These are phyloP conservation scores for Abelmoschus esculentus DNA, from an alignment of 345 rosid genomes.

Conservation along the genomic window DNA sequence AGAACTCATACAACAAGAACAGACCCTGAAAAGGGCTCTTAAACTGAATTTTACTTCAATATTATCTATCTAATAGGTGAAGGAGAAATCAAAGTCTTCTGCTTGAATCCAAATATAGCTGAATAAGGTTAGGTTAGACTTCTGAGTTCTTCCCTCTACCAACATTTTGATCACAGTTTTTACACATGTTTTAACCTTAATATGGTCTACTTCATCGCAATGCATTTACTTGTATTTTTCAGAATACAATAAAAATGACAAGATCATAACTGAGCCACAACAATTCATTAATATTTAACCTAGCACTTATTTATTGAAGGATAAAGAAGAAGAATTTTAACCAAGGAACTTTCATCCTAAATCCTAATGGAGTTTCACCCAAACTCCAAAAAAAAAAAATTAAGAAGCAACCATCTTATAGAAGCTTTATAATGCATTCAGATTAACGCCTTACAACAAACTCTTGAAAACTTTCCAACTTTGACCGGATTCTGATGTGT, in stretches of 20 bases:
- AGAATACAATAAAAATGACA: not conserved
- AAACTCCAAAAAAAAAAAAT: not conserved
- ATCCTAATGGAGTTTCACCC: not conserved
- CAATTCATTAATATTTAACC: not conserved
- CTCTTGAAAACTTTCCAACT: slow-evolving; percentile 81
- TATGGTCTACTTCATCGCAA: not conserved
- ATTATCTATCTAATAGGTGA: not conserved
- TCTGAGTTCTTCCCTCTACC: not conserved
- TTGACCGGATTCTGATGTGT: slow-evolving; percentile 59
- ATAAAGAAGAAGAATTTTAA: not conserved
- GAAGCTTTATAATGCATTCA: slow-evolving; percentile 9
- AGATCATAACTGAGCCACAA: not conserved
- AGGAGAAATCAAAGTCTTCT: not conserved
- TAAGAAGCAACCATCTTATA: slow-evolving; percentile 1
- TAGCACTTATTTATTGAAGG: not conserved
- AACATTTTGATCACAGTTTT: not conserved
- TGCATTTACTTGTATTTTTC: not conserved
- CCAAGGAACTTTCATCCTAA: not conserved
- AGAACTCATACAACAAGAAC: not conserved
- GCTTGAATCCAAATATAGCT: slow-evolving; percentile 1
- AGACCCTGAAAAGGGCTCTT: not conserved
- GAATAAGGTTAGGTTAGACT: not conserved
- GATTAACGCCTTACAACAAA: slow-evolving; percentile 50
- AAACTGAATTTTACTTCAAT: not conserved
- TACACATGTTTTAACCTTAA: not conserved